Conservation (phyloP, 805 yeast genomes). For the Saccharomycopsis lassenensis region DNA sequence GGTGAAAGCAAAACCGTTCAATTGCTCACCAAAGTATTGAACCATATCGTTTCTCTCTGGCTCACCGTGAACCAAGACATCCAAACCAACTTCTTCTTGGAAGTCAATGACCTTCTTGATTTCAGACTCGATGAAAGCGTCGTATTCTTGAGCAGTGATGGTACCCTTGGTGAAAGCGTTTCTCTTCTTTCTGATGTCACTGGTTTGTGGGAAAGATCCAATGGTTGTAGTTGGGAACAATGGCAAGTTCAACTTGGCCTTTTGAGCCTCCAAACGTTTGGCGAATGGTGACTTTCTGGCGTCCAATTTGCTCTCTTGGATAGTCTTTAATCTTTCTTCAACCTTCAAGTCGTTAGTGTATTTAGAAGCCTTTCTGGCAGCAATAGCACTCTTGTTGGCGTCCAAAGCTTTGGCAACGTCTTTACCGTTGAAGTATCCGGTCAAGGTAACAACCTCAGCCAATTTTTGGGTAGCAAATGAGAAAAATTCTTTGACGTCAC, state of each 20-base stretch:
- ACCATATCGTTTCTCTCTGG: slow-evolving; percentile 99
- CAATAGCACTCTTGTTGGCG: slow-evolving; percentile 79
- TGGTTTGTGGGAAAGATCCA: slow-evolving; percentile 99
- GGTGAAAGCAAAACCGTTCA: slow-evolving; percentile 97
- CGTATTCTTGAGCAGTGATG: slow-evolving; percentile 89
- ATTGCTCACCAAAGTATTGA: slow-evolving; percentile 98
- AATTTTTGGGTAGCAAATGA: slow-evolving; percentile 97
- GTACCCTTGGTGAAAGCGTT: slow-evolving; percentile 97
- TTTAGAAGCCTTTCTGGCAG: slow-evolving; percentile 75
- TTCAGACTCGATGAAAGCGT: slow-evolving; percentile 92
- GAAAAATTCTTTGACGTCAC: slow-evolving; percentile 94
- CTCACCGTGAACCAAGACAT: slow-evolving; percentile 99
- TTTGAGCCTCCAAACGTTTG: slow-evolving; percentile 78
- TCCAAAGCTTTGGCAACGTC: slow-evolving; percentile 68
- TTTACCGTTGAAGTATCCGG: slow-evolving; percentile 73
- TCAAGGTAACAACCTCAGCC: slow-evolving; percentile 78
- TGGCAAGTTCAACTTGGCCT: slow-evolving; percentile 87
- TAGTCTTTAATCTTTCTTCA: slow-evolving; percentile 71
- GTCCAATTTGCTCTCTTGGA: slow-evolving; percentile 59
- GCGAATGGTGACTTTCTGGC: slow-evolving; percentile 84
- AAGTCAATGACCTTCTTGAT: slow-evolving; percentile 91
- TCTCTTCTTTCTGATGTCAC: slow-evolving; percentile 97
- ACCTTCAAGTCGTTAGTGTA: slow-evolving; percentile 90
- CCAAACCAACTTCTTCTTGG: slow-evolving; percentile 99
- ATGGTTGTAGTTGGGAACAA: slow-evolving; percentile 99